Base-by-base conservation (phyloP, 768 basidiomycete genomes). In the Steccherinum ochraceum region DNA sequence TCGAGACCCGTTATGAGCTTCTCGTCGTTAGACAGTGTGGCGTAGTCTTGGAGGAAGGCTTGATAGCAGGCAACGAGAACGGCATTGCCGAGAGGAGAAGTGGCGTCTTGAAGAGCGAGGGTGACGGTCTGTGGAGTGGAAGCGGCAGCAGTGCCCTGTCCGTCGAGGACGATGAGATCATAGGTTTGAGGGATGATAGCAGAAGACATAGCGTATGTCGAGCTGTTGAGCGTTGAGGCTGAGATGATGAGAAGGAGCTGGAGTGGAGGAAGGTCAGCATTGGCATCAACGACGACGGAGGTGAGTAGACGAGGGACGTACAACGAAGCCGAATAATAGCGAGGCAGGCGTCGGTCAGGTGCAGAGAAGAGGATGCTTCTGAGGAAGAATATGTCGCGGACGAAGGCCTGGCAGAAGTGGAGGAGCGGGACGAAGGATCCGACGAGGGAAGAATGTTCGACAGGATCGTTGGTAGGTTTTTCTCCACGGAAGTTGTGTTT, bases 31-130 rank as follows among this genome's bases (percentile, higher is more conserved):
- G 56, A 41, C 19, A 60, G 25, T 7, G 50, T 18, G 24, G 3
- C 13, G 24, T 48, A 42, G 12, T 60, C 56, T 3, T 40, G 43
- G 16, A 50, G 3, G 19, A 60, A 50, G 11, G 56, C 52, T 7
- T 49, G 27, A 41, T 57, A 41, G 43, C 56, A 57, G 11, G 58
- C 46, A 5, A 40, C 20, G 4, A 60, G 56, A 5, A 60, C 12
- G 12, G 51, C 20, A 19, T 21, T 20, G 1, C 45, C 51, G 16
- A 56, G 46, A 7, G 56, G 53, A 7, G 40, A 16, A 7, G 45
- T 19, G 1, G 53, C 51, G 24, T 59, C 56, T n/a, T n/a, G 24
- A 12, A 55, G 44, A 12, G 58, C 51, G n/a, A 46, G 43, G 5
- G 41, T n/a, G n/a, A 52, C 49, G 16, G 50, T 50, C 26, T 55